phyloP scores from a whole-genome alignment of 345 rosid species.

The Citrus mangshanensis region DNA sequence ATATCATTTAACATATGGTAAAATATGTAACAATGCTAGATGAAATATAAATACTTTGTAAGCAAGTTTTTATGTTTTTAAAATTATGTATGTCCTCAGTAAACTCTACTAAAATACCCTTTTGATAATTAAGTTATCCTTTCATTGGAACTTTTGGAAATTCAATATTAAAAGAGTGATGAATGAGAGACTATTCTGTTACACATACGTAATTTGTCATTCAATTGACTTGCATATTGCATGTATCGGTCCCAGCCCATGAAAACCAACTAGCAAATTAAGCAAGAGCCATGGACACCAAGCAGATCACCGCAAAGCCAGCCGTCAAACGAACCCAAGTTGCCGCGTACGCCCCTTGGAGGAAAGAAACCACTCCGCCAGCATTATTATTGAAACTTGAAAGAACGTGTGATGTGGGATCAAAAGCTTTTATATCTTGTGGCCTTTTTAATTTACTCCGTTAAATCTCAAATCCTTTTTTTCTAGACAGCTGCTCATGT shows the following conservation, averaged over 20 bases:
- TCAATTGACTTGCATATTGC: neutral
- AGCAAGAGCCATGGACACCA: neutral
- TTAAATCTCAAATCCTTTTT: neutral
- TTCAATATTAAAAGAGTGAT: too few species aligned
- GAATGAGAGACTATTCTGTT: too few species aligned
- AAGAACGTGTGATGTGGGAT: slow-evolving; percentile 14
- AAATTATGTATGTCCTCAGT: too few species aligned
- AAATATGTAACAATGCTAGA: too few species aligned
- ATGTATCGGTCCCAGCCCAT: neutral
- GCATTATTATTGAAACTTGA: neutral
- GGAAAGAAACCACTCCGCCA: neutral
- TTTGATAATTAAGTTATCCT: too few species aligned
- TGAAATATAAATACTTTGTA: too few species aligned
- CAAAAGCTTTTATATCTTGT: neutral
- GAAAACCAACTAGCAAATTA: neutral
- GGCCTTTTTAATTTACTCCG: neutral
- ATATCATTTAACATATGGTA: too few species aligned
- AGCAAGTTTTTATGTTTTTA: too few species aligned
- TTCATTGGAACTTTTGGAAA: too few species aligned
- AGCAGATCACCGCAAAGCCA: neutral
- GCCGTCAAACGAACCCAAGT: neutral
- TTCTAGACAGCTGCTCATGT: neutral
- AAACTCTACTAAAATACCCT: too few species aligned
- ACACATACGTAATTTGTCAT: too few species aligned
- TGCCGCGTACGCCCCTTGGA: neutral